Evolutionary conservation across 1,139 yeast species (phyloP), one percentile per base, ranked within the genome.

Genomic region (Arxiozyma heterogenica): DNA sequence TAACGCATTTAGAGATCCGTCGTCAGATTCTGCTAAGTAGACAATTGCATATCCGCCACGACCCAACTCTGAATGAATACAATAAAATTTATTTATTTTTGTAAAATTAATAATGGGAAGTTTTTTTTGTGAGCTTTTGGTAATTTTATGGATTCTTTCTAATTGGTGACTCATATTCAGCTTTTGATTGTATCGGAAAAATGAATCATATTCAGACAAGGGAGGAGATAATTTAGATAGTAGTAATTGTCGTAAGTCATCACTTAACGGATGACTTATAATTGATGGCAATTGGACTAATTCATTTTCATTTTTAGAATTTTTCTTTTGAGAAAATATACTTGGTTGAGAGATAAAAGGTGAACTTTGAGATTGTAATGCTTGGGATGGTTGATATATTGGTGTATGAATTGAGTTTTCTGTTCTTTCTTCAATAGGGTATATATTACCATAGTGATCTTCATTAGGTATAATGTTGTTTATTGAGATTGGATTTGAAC

Each of bases 31-130:
- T 0, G 87, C 84, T 27, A 89, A 72, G 64, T 83, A 89, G 0
- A 89, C 96, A 1, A 81, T 76, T 0, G 94, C 95, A 70, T 76
- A 84, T 0, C 94, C 95, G 9, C 96, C 95, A 62, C 78, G 78
- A 0, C 96, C 96, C 15, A 91, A 71, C 58, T 83, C 80, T 51
- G 76, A 75, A 44, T 82, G 75, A 54, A 88, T 72, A 57, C 83
- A 79, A 63, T 75, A 81, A 6, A 79, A 72, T 53, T 78, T 82
- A 50, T 75, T 75, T 1, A 81, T 82, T 55, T 55, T 71, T 61
- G 52, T 65, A 51, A 67, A 66, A 51, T 64, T 66, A 7, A 67
- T 64, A 4, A 67, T 67, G 8, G 71, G 70, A 41, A 63, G 64
- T 54, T 64, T 59, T 52, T 65, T 60, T 52, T 75, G 72, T 43